Base-by-base conservation (phyloP, 2,329 filamentous ascomycete genomes). In the Graphilbum ipis-grandicollis region DNA sequence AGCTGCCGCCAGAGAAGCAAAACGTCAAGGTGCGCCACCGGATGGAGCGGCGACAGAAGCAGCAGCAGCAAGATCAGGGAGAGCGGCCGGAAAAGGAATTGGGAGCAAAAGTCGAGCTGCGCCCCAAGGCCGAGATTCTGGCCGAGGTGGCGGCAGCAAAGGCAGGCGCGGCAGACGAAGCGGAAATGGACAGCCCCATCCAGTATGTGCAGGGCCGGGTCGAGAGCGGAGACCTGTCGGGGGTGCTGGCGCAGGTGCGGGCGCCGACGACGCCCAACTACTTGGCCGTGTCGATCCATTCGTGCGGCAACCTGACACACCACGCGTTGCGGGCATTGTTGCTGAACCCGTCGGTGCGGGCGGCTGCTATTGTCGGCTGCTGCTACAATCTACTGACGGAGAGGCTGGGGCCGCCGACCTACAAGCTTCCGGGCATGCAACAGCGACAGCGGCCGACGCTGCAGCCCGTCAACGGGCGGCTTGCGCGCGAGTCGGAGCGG, bases 311-410 rank as follows among this genome's bases (percentile, higher is more conserved):
- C 47, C 73, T 98, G n/a, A 80, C 92, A 1, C 90, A 98, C 55
- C 86, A 92, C 52, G 90, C 82, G 9, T 77, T 98, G 39, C 76
- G 83, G 13, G 92, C 88, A 1, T 68, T 98, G 17, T 58, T 86
- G 2, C 59, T 92, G 39, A 96, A 94, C 51, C 78, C 80, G 0
- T 71, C 75, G 5, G 86, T 96, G 38, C 73, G 75, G 23, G 84
- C 85, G n/a, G 79, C 96, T 18, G 88, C 88, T 40, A 86, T 98
- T 52, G 84, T 98, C 41, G 90, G 90, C 33, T 98, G 90, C 62
- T 98, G 90, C 65, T 96, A 98, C 65, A 98, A 98, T 49, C 72
- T 96, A 6, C 62, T 96, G 47, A 94, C 88, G 0, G 90, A 96
- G 57, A 75, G 82, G 39, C 70, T 94, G 12, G 82, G 83, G 0